Conservation (phyloP, 768 basidiomycete genomes). For the Mycena rosella region DNA sequence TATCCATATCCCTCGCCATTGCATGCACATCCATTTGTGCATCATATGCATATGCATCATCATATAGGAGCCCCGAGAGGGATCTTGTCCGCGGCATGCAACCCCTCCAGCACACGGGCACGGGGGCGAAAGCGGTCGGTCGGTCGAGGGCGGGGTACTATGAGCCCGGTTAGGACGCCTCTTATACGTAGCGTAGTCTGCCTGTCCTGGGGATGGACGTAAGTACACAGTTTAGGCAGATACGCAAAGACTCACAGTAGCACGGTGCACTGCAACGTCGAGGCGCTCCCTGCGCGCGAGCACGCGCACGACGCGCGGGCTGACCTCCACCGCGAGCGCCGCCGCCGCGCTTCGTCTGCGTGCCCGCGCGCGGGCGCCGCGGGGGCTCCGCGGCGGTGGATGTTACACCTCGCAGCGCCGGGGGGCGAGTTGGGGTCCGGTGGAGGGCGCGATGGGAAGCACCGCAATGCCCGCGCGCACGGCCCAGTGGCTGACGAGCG, state of each 20-base stretch:
- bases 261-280: conserved; percentile 53
- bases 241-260: background rate
- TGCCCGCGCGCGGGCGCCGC: conserved; percentile 19
- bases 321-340: conserved; percentile 87
- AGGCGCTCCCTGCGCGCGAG: conserved; percentile 89
- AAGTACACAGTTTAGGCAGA: background rate
- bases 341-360: conserved; percentile 50
- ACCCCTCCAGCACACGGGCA: background rate
- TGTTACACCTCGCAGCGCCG: background rate
- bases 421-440: background rate
- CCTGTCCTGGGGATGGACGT: background rate
- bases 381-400: background rate
- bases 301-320: conserved; percentile 81
- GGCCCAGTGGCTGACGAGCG: conserved; percentile 78
- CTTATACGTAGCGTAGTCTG: conserved; percentile 4
- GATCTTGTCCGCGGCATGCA: background rate
- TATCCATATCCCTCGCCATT: background rate
- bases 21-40: background rate
- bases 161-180: background rate
- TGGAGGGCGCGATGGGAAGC: conserved; percentile 64
- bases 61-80: no score
- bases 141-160: conserved; percentile 8
- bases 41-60: background rate
- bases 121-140: background rate
- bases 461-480: conserved; percentile 68